A percentile compares a stretch with the other conserved stretches of the same genome.
These are phyloP conservation scores for Sonneratia caseolaris DNA, from an alignment of 345 rosid genomes.

Conservation along the genomic window DNA sequence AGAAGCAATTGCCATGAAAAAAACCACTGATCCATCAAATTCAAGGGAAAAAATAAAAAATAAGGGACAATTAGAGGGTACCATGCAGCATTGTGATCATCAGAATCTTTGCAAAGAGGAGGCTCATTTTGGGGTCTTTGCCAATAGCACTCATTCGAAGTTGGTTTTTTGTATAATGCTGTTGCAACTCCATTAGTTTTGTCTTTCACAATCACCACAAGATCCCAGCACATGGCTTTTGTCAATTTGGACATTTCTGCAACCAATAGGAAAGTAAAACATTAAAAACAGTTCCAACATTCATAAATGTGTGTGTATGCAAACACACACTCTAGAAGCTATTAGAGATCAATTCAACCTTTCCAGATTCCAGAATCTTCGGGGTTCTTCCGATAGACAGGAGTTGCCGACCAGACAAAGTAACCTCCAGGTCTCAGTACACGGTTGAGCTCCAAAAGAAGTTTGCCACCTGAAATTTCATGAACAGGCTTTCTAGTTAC, in stretches of 20 bases:
- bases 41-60: too few species aligned
- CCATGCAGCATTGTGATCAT: conserved; percentile 72
- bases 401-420: conserved; percentile 98
- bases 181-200: conserved; percentile 46
- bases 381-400: conserved; percentile 63
- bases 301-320: too few species aligned
- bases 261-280: conserved; percentile 1
- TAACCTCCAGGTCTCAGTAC: conserved; percentile 84
- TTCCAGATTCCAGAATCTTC: conserved; percentile 86
- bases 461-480: conserved; percentile 62
- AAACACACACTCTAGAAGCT: background rate
- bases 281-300: background rate
- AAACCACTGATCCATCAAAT: background rate
- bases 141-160: conserved; percentile 49
- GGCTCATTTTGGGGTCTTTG: conserved; percentile 45
- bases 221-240: conserved; percentile 68
- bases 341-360: conserved; percentile 26
- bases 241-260: conserved; percentile 67
- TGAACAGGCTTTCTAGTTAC: background rate
- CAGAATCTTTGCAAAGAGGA: conserved; percentile 55
- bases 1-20: background rate
- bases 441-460: conserved; percentile 87
- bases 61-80: conserved; percentile 11
- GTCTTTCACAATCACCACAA: conserved; percentile 46
- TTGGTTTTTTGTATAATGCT: conserved; percentile 56